phyloP scores from a whole-genome alignment of 2,329 filamentous ascomycete species.

The Sporothrix euskadiensis region DNA sequence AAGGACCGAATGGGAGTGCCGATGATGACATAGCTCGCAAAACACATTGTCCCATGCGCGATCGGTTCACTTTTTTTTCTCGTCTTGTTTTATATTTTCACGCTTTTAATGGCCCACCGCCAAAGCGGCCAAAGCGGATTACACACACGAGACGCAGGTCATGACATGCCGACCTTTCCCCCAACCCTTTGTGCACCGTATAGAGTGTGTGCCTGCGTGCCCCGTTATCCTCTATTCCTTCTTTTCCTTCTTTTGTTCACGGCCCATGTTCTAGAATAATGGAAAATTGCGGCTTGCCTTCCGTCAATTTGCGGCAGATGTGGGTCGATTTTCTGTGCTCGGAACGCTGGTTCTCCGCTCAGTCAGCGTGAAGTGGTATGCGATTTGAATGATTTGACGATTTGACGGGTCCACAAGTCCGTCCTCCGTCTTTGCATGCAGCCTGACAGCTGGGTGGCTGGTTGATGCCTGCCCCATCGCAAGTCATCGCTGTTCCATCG shows the following conservation, averaged over 20 bases:
- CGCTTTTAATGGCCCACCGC: not conserved
- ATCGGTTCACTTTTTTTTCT: not conserved
- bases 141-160: not conserved
- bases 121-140: not conserved
- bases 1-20: not conserved
- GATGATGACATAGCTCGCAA: not conserved
- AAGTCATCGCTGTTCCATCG: not conserved
- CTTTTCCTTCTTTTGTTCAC: not conserved
- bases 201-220: not conserved
- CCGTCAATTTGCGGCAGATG: not conserved
- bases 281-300: not conserved
- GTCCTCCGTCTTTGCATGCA: not conserved
- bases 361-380: slow-evolving; percentile 7
- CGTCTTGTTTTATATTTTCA: not conserved
- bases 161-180: not conserved
- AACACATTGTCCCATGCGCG: not conserved
- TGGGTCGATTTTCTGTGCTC: not conserved
- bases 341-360: slow-evolving; percentile 1
- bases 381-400: not conserved
- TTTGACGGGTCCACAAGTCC: not conserved
- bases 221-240: not conserved
- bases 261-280: not conserved
- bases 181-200: not conserved
- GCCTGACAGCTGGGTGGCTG: not conserved
- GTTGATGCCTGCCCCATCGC: not conserved